Percentiles rank a stretch among this genome's conserved stretches.
Conservation (phyloP, 2,329 filamentous ascomycete genomes). For the Colletotrichum endophyticum region DNA sequence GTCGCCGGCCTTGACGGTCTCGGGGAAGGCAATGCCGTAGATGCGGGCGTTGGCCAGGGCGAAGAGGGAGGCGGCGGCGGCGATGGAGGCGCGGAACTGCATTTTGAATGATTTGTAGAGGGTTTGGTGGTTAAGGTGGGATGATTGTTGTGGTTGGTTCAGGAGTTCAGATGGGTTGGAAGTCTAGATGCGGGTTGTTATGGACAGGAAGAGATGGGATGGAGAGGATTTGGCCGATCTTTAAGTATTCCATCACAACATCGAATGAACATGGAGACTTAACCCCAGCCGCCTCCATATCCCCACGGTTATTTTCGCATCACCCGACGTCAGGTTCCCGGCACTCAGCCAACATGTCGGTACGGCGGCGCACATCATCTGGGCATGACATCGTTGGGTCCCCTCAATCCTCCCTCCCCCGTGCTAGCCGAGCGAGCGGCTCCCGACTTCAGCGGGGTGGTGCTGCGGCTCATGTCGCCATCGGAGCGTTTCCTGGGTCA, state of each 20-base stretch:
- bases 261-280: neutral
- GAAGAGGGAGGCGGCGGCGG: constrained; percentile 26
- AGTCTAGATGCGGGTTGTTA: neutral
- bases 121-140: neutral
- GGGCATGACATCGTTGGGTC: neutral
- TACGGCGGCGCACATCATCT: neutral
- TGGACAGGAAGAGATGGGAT: neutral
- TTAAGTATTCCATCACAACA: neutral
- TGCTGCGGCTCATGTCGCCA: neutral
- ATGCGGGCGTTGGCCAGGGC: constrained; percentile 41
- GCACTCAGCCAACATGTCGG: neutral
- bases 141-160: no score
- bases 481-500: neutral
- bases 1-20: constrained; percentile 41
- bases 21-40: constrained; percentile 45
- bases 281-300: neutral
- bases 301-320: neutral
- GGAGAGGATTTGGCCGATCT: neutral
- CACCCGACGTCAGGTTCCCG: neutral
- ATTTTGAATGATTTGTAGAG: constrained; percentile 13
- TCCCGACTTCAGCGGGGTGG: neutral
- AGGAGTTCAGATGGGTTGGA: neutral
- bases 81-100: constrained; percentile 24
- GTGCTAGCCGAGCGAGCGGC: neutral
- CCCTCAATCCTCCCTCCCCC: neutral